Conservation (phyloP, 495 filamentous ascomycete genomes). For the Penicillium paradoxum region DNA sequence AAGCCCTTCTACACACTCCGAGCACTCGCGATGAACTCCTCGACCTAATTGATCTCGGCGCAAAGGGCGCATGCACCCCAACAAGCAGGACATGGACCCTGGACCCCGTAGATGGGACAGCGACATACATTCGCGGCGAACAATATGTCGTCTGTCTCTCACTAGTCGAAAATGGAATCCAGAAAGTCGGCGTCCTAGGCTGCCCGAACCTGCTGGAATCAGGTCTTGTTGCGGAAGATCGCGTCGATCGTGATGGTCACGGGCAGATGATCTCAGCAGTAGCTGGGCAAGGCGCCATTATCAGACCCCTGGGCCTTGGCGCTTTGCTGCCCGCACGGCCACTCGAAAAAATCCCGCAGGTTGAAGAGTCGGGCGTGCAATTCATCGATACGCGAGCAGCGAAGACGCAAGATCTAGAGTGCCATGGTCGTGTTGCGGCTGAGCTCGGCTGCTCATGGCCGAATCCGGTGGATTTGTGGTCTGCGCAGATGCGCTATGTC, state of each 20-base stretch:
- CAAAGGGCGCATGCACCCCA: conserved; percentile 34
- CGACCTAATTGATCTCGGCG: conserved; percentile 57
- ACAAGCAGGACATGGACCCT: conserved; percentile 56
- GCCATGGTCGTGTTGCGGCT: conserved; percentile 46
- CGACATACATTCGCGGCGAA: conserved; percentile 56
- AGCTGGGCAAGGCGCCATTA: conserved; percentile 50
- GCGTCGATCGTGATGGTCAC: conserved; percentile 43
- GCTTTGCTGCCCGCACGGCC: conserved; percentile 33
- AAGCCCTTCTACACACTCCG: conserved; percentile 38
- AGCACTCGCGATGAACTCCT: conserved; percentile 52
- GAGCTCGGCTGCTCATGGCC: conserved; percentile 45
- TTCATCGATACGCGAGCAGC: conserved; percentile 45
- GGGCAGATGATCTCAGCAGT: conserved; percentile 56
- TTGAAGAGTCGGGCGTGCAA: conserved; percentile 34
- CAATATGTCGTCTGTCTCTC: conserved; percentile 63
- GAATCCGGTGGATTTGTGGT: conserved; percentile 51
- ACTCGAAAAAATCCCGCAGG: conserved; percentile 25
- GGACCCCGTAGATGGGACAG: conserved; percentile 70
- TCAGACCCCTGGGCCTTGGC: conserved; percentile 40
- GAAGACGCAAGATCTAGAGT: conserved; percentile 37
- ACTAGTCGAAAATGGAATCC: conserved; percentile 43
- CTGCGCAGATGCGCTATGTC: conserved; percentile 62
- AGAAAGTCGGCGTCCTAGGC: conserved; percentile 50
- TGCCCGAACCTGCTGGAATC: conserved; percentile 49
- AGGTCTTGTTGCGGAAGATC: conserved; percentile 41